Base-by-base conservation (phyloP, 2,329 filamentous ascomycete species). In the Pezicula radicicola region DNA sequence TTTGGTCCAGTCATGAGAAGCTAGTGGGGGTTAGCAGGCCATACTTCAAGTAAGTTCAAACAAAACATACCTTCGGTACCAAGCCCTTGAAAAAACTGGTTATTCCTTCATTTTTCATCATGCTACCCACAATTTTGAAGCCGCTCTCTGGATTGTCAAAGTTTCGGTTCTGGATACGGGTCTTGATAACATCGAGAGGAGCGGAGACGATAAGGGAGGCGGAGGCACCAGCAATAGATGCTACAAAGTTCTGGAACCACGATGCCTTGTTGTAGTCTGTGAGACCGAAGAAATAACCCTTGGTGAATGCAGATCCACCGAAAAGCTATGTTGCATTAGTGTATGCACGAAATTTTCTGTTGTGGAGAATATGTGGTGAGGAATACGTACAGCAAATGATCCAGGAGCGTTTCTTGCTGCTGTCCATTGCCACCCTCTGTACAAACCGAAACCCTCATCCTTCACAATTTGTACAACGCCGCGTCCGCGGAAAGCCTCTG, bases 1-100 rank as follows among this genome's bases (percentile, higher is more conserved):
- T 99, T 99, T 58, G 94, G 94, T 21, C 94, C 95, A 15, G 94
- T 99, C 94, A 99, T 99, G 66, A 99, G 81, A 59, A 99, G 84
- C 87, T 85, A 55, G 53, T 41, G 51, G 40, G 18, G n/a, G 41
- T 63, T 49, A 60, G 52, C 49, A 42, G 16, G 6, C 21, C 21
- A 15, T 6, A 30, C 40, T 9, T 13, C 8, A 39, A 9, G 27
- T 9, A 41, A 9, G 5, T 9, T 36, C 9, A 16, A 6, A 21
- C 18, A 35, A 33, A 18, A 61, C 75, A 57, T 72, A 84, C 82
- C 81, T 99, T 99, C 57, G 94, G 94, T 46, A 91, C 88, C 59
- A 99, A 75, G 41, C 94, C 94, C 84, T 99, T 99, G 84, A 99
- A 99, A 83, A 99, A 97, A 65, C 88, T 87, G 15, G 80, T 76